These are phyloP conservation scores for Annona squamosa DNA, from an alignment of 164 flowering plant species.

Conservation along the genomic window DNA sequence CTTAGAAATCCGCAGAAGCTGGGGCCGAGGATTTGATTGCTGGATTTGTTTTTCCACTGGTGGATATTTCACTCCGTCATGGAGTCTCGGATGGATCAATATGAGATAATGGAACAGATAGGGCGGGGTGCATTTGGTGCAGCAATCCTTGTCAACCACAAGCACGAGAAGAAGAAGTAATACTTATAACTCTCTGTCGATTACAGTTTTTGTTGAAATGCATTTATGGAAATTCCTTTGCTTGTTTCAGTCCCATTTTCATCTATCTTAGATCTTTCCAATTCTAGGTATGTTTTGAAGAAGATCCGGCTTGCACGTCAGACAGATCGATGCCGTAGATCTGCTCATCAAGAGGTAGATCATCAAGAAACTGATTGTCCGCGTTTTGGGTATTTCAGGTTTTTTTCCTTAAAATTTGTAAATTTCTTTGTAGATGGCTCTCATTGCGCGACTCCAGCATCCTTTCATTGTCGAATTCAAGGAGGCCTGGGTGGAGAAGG, in stretches of 20 bases:
- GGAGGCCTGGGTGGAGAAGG: conserved; percentile 99
- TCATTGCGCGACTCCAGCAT: conserved; percentile 87
- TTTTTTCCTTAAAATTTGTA: conserved; percentile 4
- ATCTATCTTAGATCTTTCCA: not conserved
- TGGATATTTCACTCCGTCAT: conserved; percentile 16
- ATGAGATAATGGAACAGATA: conserved; percentile 98
- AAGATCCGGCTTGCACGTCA: conserved; percentile 94
- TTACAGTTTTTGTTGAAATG: not conserved
- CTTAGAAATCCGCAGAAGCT: not conserved
- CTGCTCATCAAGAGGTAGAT: conserved; percentile 93
- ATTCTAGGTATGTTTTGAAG: conserved; percentile 75
- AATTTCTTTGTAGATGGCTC: conserved; percentile 65
- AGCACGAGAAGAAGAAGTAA: conserved; percentile 80
- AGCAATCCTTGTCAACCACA: conserved; percentile 90
- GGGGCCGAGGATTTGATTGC: not conserved
- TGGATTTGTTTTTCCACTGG: not conserved
- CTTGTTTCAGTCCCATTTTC: not conserved
- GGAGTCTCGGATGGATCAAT: conserved; percentile 96
- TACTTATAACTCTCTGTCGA: not conserved
- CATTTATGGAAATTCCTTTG: conserved; percentile 2
- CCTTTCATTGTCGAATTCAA: conserved; percentile 92
- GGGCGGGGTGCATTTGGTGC: conserved; percentile 99
- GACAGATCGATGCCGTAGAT: conserved; percentile 89
- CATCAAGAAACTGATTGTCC: not conserved
- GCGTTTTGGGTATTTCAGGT: conserved; percentile 6